Percentiles rank a stretch among this genome's conserved stretches.
Conservation (phyloP, 257 asterid species). For the Schizonepeta tenuifolia region DNA sequence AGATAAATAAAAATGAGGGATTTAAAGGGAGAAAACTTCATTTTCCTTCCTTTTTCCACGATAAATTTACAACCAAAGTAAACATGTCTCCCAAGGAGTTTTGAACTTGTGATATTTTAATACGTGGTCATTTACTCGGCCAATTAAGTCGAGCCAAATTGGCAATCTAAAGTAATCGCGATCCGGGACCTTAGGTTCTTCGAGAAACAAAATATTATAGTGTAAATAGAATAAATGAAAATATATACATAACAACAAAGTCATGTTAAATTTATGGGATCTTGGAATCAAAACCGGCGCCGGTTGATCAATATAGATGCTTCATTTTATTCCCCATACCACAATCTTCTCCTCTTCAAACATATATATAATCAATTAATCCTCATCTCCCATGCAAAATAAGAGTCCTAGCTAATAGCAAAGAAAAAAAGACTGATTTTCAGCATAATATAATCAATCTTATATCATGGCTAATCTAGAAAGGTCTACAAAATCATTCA, state of each 20-base stretch:
- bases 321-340: constrained; percentile 14
- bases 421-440: not conserved
- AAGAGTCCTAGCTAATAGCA: not conserved
- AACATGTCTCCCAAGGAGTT: too few species aligned
- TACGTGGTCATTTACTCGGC: too few species aligned
- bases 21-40: too few species aligned
- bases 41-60: too few species aligned
- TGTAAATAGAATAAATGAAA: not conserved
- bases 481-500: constrained; percentile 26
- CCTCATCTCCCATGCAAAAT: not conserved
- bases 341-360: constrained; percentile 16
- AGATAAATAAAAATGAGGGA: too few species aligned
- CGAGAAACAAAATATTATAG: not conserved
- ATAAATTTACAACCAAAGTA: too few species aligned
- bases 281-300: constrained; percentile 15
- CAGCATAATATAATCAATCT: not conserved
- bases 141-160: too few species aligned
- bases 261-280: not conserved
- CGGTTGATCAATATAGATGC: not conserved
- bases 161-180: too few species aligned
- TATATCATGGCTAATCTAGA: constrained; percentile 14
- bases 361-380: not conserved
- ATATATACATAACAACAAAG: not conserved
- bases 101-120: too few species aligned
- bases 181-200: too few species aligned